Base-by-base conservation (phyloP, 2,329 filamentous ascomycete genomes). In the Aurifilum marmelostoma region DNA sequence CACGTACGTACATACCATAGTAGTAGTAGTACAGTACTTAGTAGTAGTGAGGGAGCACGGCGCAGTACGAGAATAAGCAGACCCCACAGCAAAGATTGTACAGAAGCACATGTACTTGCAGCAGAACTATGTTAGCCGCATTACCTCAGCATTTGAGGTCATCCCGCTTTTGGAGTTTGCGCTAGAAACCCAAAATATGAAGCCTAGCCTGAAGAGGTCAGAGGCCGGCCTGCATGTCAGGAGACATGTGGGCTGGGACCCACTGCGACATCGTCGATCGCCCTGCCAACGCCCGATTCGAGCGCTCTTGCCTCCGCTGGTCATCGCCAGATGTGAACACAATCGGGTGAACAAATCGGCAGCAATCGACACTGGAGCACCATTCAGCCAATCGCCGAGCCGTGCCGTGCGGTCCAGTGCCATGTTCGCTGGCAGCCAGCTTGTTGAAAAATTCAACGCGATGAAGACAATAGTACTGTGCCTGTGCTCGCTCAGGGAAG, bases 261-360 rank as follows among this genome's bases (percentile, higher is more conserved):
- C 63, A 39, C 37, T 32, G 62, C 34, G 4, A 52, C 16, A 58
- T 24, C 52, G 21, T 59, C 63, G 63, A 65, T 65, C 63, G 47
- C 11, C 34, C 63, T 58, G 50, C 63, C 63, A 58, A 65, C 43
- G n/a, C 37, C 27, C 63, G 63, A 65, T 65, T 65, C 37, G 24
- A 58, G 63, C 34, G 52, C 37, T 8, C 8, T 54, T n/a, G 37
- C 63, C 34, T 59, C 52, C 54, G 16, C 52, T 29, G 54, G 34
- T 39, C 63, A 47, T 65, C 63, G 52, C 37, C 52, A 59, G 24
- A 39, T 24, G 3, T 16, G 16, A 39, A 50, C 11, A 39, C 8
- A 39, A 59, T 58, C 52, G 50, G 37, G 16, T 34, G 16, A 47
- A 16, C 39, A 8, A 63, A 63, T 63, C 61, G 61, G 41, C 39